Percentiles rank a stretch among this genome's conserved stretches.
Evolutionary conservation across 2,329 filamentous ascomycete genomes (phyloP).

Genomic region (Chrysosporium keratinophilum): DNA sequence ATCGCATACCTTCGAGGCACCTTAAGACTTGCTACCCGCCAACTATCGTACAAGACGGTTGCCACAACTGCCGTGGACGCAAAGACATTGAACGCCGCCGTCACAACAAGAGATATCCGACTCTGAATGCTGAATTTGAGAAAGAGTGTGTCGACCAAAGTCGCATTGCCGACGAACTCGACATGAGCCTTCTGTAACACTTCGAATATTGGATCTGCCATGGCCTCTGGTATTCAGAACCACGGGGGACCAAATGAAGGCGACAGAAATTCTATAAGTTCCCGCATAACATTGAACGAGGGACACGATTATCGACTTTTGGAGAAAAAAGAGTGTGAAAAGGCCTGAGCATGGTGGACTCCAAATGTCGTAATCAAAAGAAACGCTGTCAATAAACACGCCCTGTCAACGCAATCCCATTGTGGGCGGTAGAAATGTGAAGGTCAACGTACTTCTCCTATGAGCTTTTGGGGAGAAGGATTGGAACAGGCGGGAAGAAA

Average conservation of each 20-base stretch:
- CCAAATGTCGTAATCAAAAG: background rate
- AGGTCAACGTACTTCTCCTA: background rate
- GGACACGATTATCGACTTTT: background rate
- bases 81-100: conserved; percentile 16
- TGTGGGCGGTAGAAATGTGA: background rate
- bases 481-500: background rate
- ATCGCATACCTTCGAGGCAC: conserved; percentile 10
- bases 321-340: background rate
- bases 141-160: conserved; percentile 10
- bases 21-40: conserved; percentile 8
- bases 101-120: conserved; percentile 17
- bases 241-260: background rate
- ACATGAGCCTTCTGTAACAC: background rate
- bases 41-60: conserved; percentile 16
- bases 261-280: background rate
- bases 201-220: conserved; percentile 1
- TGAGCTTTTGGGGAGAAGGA: background rate
- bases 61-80: conserved; percentile 14
- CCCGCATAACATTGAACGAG: background rate
- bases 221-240: background rate
- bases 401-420: conserved; percentile 3
- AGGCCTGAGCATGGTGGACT: background rate
- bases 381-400: background rate
- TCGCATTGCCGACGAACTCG: conserved; percentile 3
- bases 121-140: conserved; percentile 13